Conservation (phyloP, 169 alveolate genomes). For the Babesia ovata region DNA sequence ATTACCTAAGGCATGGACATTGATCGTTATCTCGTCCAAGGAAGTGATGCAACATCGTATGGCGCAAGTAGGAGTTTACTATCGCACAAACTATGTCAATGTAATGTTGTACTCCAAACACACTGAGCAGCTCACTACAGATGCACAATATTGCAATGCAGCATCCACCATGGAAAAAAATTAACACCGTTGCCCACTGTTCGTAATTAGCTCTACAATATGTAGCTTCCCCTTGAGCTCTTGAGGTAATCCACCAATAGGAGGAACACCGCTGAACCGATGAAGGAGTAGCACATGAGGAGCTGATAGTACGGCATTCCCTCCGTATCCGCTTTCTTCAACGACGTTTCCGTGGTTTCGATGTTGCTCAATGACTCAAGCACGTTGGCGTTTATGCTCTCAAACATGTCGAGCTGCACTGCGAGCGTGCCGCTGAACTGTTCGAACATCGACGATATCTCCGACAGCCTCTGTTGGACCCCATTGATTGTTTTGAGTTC, state of each 20-base stretch:
- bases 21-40: too few relatives aligned
- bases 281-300: conserved; percentile 52
- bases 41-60: too few relatives aligned
- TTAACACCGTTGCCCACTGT: too few relatives aligned
- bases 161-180: too few relatives aligned
- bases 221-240: conserved; percentile 45
- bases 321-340: conserved; percentile 54
- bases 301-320: conserved; percentile 52
- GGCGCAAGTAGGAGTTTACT: too few relatives aligned
- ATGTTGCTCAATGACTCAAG: conserved; percentile 63
- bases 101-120: too few relatives aligned
- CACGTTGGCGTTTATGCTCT: conserved; percentile 63
- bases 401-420: conserved; percentile 62
- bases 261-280: conserved; percentile 55
- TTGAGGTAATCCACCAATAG: conserved; percentile 59
- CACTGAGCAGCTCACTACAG: too few relatives aligned
- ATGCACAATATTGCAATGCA: too few relatives aligned
- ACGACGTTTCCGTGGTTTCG: conserved; percentile 58
- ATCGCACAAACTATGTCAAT: too few relatives aligned
- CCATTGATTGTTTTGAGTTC: conserved; percentile 51
- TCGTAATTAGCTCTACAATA: neutral
- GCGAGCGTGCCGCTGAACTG: conserved; percentile 64
- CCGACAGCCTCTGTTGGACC: conserved; percentile 64
- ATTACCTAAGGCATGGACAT: too few relatives aligned
- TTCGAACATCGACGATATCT: conserved; percentile 71